Evolutionary conservation across 495 filamentous ascomycete genomes (phyloP), one percentile per base, ranked within the genome.

Genomic region (Penicillium nucicola): DNA sequence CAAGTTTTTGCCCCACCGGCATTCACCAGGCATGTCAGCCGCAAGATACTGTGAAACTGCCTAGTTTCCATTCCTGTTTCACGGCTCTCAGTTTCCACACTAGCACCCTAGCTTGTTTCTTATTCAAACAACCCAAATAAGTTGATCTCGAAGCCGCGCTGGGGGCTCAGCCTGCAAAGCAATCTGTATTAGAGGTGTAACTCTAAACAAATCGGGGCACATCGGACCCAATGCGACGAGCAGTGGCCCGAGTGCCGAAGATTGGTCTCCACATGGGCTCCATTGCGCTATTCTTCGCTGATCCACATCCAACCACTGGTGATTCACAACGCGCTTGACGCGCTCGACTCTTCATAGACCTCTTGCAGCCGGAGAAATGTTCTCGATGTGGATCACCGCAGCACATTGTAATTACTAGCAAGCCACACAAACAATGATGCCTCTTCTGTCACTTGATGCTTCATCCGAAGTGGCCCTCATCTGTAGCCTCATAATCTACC

Each of bases 151-250:
- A 46, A 22, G 28, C 25, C 38, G 58, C 14, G 49, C 60, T 1
- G 63, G 63, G 23, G 64, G 63, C 34, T 18, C 33, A 18, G 56
- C 50, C 23, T 66, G 63, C 63, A 66, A 64, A 45, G 58, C 46
- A 42, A 35, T 9, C 0, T 10, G 12, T 43, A 22, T 22, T 18
- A 31, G 18, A 23, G 6, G 2, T 45, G 17, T 19, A 43, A 28
- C 25, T 28, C 25, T 22, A 36, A 34, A 5, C 20, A 19, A 5
- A 47, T 3, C 36, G 75, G 71, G 44, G 59, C 62, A 10, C 64
- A 72, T 14, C 62, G 67, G 4, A 48, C 76, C 13, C 75, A 78
- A 57, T 78, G 75, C 57, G 72, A 75, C 38, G 73, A 78, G 47
- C 42, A 55, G 14, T 66, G 61, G 45, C 73, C 75, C 0, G 37